Evolutionary conservation across 139 green algal genomes (phyloP), one percentile per base, ranked within the genome.

Genomic region (Chlamydomonas sphaeroides): DNA sequence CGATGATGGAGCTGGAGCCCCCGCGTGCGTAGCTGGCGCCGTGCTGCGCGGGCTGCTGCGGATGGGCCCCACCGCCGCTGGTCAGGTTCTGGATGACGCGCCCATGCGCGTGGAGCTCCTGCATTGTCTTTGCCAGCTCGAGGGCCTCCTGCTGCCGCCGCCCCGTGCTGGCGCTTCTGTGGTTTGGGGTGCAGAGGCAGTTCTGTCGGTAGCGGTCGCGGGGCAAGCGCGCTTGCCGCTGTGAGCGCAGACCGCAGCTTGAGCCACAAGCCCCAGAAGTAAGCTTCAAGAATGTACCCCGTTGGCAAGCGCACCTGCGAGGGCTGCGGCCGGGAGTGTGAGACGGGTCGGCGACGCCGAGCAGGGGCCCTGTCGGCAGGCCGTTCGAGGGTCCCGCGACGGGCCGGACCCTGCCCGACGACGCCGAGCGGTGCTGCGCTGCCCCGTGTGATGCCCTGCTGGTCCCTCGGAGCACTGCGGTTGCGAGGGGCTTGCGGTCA

Each of bases 101-200:
- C 5, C 74, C 74, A 4, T 33, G 42, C 39, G 33, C 48, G 4
- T 45, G 38, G 1, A 80, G 26, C 74, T 80, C 39, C 45, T 61
- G 5, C 74, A 80, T 23, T 11, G 70, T 59, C 6, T 45, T 26
- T 0, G 63, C 74, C 3, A 80, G 74, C 59, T 80, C 59, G 0
- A 38, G 20, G 1, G 48, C 39, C 11, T 71, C 59, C 59, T 71
- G 28, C 3, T 45, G 39, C 1, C 74, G 59, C 6, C 74, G 59
- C 1, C 74, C 74, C 20, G 62, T 59, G 74, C 74, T 80, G 5
- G 42, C 74, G 59, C 74, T 80, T 38, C 74, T 80, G 38, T 8
- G 66, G 23, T 48, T 14, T 28, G n/a, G n/a, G n/a, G 33, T 14
- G 15, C 2, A 17, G 63, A n/a, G 59, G 59, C 11, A 32, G 53